Evolutionary conservation across 345 rosid species (phyloP), one percentile per base, ranked within the genome.

Genomic region (Abelmoschus esculentus): DNA sequence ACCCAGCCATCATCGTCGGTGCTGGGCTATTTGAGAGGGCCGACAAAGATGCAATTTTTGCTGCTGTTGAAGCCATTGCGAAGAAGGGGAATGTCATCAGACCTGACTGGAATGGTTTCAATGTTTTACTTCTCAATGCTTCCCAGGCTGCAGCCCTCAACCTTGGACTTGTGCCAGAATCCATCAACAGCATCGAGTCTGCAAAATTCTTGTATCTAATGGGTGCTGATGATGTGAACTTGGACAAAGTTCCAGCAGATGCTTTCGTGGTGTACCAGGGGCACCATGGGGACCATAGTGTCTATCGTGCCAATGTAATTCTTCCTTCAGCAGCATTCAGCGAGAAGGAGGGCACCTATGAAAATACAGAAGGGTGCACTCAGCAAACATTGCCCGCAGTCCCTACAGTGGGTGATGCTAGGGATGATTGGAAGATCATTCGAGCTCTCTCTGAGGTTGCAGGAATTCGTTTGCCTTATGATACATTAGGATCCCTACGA

Each of bases 91-190:
- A 92, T 22, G 89, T 84, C n/a, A 81, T 89, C 68, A 76, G 97
- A 76, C 81, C 92, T 17, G 97, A 89, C 75, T 96, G 99, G 98
- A 96, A 96, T 58, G 98, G 98, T 14, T 84, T 85, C 62, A 96
- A 92, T 78, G 86, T 83, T 31, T 81, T 96, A 77, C 99, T 96
- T 74, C 79, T 80, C 55, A 87, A 84, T 76, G 99, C 99, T 69
- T 96, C 97, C 52, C 99, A 96, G 80, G 99, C 98, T 36, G 98
- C 99, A 14, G 86, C 99, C 22, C 98, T 96, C 40, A 98, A 96
- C 78, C 99, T 96, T 11, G 99, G 99, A 54, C 96, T 92, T 59
- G 83, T 92, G 22, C 97, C 97, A 52, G 89, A 83, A 76, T 85
- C 98, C 3, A 74, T 71, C 47, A 80, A 85, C 70, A 79, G 93